Conservation (phyloP, 108 stramenopile species). For the Schizochytrium sp. region DNA sequence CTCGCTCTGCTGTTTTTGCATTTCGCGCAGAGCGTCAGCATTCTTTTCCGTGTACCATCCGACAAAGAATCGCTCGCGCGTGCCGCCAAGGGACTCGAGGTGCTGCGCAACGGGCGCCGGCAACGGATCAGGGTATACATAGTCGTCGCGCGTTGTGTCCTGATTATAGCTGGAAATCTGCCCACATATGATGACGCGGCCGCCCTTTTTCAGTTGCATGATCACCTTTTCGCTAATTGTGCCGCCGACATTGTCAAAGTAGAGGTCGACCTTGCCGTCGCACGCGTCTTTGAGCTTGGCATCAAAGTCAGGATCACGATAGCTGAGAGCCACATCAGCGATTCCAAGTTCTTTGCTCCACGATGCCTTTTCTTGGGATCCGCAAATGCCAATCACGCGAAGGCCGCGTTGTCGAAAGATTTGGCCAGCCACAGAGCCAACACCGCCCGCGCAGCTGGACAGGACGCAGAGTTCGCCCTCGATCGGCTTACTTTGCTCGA, state of each 20-base stretch:
- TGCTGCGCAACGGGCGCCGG: neutral
- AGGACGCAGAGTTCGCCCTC: neutral
- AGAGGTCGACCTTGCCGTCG: neutral
- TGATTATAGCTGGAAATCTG: conserved; percentile 5
- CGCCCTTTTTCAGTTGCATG: neutral
- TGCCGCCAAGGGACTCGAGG: neutral
- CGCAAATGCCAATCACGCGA: conserved; percentile 1
- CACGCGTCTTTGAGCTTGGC: neutral
- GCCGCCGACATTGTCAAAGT: conserved; percentile 15
- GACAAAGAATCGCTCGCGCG: neutral
- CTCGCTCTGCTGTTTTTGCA: neutral
- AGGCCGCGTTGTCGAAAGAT: neutral
- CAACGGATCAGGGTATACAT: neutral
- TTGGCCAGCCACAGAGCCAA: neutral
- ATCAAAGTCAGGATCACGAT: neutral
- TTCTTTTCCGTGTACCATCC: conserved; percentile 8
- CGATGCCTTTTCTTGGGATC: neutral
- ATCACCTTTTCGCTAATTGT: neutral
- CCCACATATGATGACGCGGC: neutral
- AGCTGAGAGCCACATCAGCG: neutral
- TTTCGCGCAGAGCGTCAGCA: neutral
- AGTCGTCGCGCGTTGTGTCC: neutral
- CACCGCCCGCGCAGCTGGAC: neutral
- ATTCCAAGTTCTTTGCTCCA: neutral
- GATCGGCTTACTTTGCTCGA: neutral